A percentile compares a stretch with the other conserved stretches of the same genome.
phyloP scores from a whole-genome alignment of 2,329 filamentous ascomycete genomes.

The Cladosporium sp. region DNA sequence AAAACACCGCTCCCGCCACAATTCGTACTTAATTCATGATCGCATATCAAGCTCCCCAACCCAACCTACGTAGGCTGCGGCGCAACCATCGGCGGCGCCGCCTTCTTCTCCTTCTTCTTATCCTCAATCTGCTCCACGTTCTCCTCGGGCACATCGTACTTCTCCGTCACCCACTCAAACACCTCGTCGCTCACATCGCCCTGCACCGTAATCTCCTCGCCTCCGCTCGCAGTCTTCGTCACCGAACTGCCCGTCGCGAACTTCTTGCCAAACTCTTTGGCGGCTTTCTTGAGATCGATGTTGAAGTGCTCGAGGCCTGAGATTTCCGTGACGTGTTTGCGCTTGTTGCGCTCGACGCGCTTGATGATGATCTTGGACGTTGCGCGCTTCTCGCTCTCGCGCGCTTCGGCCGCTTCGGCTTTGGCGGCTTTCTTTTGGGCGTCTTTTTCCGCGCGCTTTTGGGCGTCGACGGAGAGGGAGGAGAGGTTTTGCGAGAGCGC shows the following conservation, averaged over 20 bases:
- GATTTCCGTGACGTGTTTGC: slow-evolving; percentile 94
- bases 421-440: slow-evolving; percentile 95
- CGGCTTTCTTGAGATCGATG: slow-evolving; percentile 85
- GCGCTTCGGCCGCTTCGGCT: slow-evolving; percentile 79
- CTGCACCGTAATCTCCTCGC: slow-evolving; percentile 94
- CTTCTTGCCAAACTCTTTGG: slow-evolving; percentile 95
- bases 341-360: slow-evolving; percentile 95
- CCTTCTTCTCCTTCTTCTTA: slow-evolving; percentile 74
- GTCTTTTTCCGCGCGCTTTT: slow-evolving; percentile 93
- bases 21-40: not conserved
- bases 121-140: slow-evolving; percentile 94
- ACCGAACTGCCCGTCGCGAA: slow-evolving; percentile 93
- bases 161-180: slow-evolving; percentile 82
- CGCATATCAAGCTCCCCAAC: not conserved
- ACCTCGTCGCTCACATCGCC: slow-evolving; percentile 95
- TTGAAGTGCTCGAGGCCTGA: slow-evolving; percentile 85
- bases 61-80: slow-evolving; percentile 3
- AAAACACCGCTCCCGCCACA: too few relatives aligned
- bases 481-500: slow-evolving; percentile 79
- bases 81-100: slow-evolving; percentile 8
- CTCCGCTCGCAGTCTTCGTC: slow-evolving; percentile 73
- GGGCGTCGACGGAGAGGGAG: slow-evolving; percentile 81
- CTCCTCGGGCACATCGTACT: slow-evolving; percentile 88
- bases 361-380: slow-evolving; percentile 84
- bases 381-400: slow-evolving; percentile 76